Conservation (phyloP, 2,329 filamentous ascomycete species). For the Neophaeococcomyces aloes region DNA sequence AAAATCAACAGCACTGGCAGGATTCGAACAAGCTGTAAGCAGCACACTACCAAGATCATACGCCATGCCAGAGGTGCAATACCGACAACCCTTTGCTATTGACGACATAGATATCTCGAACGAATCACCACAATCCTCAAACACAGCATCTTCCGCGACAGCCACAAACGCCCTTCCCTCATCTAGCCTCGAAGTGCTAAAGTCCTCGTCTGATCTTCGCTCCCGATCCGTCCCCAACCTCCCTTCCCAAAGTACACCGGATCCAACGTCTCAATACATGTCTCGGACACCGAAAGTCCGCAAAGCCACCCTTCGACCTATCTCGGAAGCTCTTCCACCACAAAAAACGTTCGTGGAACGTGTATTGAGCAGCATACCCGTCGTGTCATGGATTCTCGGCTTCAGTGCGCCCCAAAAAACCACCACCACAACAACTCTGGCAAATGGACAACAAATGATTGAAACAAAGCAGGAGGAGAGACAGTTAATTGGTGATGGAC, state of each 20-base stretch:
- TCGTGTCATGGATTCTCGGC: slow-evolving; percentile 60
- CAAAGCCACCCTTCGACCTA: slow-evolving; percentile 53
- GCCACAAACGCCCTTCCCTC: slow-evolving; percentile 23
- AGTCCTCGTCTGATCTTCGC: slow-evolving; percentile 7
- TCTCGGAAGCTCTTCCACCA: slow-evolving; percentile 60
- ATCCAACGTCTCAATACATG: slow-evolving; percentile 37
- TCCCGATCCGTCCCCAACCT: slow-evolving; percentile 20
- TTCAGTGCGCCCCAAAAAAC: no score
- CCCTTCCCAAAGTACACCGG: slow-evolving; percentile 14
- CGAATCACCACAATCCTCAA: slow-evolving; percentile 22
- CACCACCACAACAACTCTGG: slow-evolving; percentile 7
- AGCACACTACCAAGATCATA: slow-evolving; percentile 31
- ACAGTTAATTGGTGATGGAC: slow-evolving; percentile 38
- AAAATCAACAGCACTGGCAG: slow-evolving; percentile 22
- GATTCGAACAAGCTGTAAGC: slow-evolving; percentile 25
- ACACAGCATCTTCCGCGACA: slow-evolving; percentile 35
- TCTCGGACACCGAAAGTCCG: slow-evolving; percentile 57
- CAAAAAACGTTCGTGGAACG: slow-evolving; percentile 56
- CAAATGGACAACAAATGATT: background rate
- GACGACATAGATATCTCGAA: slow-evolving; percentile 20
- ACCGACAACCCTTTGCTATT: slow-evolving; percentile 23
- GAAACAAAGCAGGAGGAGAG: slow-evolving; percentile 9
- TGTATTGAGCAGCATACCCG: slow-evolving; percentile 54
- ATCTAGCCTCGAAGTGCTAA: background rate
- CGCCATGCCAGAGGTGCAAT: slow-evolving; percentile 24